Evolutionary conservation across 1,139 yeast species (phyloP), one percentile per base, ranked within the genome.

Genomic region (Kodamaea sp.): DNA sequence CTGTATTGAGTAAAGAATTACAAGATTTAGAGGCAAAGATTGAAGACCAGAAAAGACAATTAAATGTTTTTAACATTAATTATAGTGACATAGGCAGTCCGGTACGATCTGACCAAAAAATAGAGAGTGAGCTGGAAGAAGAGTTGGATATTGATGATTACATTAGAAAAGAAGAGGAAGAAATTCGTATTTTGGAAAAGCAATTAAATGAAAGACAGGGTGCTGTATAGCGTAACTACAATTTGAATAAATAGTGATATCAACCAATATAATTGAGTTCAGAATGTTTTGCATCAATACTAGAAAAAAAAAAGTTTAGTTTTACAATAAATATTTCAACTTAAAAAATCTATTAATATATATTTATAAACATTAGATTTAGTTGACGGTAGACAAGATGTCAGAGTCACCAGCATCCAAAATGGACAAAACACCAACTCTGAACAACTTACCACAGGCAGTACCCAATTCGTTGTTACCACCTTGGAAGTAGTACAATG

Each of bases 381-480:
- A 52, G 44, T 43, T 44, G 29, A 42, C 32, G 35, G 44, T 31
- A 58, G 85, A 66, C 66, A 92, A 85, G 77, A 94, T 90, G 77
- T 94, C 99, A 63, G 98, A 92, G 81, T 94, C 99, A 90, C 99
- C 99, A 64, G 96, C 97, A 65, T 94, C 98, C 68, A 90, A 78
- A 65, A 94, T 73, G 63, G 97, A 80, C 67, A 92, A 78, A 65
- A 90, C 92, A 79, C 97, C 97, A 64, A 92, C 98, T 81, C 97
- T 90, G 97, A 94, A 92, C 69, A 92, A 89, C 79, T 87, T 90
- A 89, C 99, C 99, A 76, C 97, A 92, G 61, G 96, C 96, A 65
- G 99, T 94, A 81, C 98, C 97, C 69, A 92, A 88, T 79, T 90
- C 97, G 78, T 90, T 90, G 97, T 90, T 90, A 76, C 97, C 96